Percentiles rank a stretch among this genome's conserved stretches.
These are phyloP conservation scores for Cordyceps fumosorosea DNA, from an alignment of 2,329 filamentous ascomycete genomes.

Conservation along the genomic window DNA sequence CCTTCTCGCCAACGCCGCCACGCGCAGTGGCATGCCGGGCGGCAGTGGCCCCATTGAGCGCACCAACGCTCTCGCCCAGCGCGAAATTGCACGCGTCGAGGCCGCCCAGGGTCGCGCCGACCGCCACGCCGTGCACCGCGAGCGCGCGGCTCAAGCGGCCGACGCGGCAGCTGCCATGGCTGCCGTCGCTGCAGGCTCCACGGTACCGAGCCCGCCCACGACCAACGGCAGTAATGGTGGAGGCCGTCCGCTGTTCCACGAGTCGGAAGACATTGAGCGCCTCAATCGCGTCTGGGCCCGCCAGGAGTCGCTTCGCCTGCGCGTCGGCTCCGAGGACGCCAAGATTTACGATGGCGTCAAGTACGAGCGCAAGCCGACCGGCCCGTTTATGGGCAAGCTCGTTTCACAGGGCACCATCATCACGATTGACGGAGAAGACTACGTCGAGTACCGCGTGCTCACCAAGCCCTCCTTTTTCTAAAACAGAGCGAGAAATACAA, in stretches of 20 bases:
- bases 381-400: constrained; percentile 57
- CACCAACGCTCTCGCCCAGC: constrained; percentile 41
- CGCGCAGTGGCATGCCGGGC: constrained; percentile 16
- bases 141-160: constrained; percentile 29
- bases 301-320: constrained; percentile 43
- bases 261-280: constrained; percentile 42
- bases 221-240: constrained; percentile 25
- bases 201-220: constrained; percentile 16
- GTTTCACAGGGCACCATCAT: constrained; percentile 56
- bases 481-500: background rate
- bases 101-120: constrained; percentile 45
- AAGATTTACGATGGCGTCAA: constrained; percentile 55
- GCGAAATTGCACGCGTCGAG: constrained; percentile 47
- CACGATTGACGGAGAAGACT: constrained; percentile 60
- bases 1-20: constrained; percentile 10
- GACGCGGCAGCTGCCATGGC: constrained; percentile 22
- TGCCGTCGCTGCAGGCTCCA: constrained; percentile 12
- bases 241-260: constrained; percentile 30
- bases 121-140: constrained; percentile 37
- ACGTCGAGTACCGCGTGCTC: constrained; percentile 59
- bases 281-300: constrained; percentile 50
- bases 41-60: constrained; percentile 29
- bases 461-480: constrained; percentile 58
- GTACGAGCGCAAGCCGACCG: constrained; percentile 55
- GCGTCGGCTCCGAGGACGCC: constrained; percentile 40